These are phyloP conservation scores for Thalassiosira livingstoniorum DNA, from an alignment of 352 stramenopile genomes.

Conservation along the genomic window DNA sequence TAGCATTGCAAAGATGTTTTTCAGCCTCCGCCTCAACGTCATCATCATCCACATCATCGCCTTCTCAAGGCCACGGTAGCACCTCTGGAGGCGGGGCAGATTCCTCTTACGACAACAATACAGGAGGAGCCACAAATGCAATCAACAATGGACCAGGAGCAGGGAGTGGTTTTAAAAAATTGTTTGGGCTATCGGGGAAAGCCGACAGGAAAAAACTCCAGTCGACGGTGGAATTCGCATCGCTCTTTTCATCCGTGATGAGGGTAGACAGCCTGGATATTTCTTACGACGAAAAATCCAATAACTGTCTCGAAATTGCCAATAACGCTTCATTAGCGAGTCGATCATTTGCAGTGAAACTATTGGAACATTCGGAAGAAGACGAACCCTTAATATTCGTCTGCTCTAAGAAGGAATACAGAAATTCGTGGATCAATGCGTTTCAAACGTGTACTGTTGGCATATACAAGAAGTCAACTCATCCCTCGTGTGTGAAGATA, in stretches of 20 bases:
- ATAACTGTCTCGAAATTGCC: no score
- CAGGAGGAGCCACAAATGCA: no score
- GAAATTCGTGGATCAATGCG: slow-evolving; percentile 12
- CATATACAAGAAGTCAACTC: slow-evolving; percentile 19
- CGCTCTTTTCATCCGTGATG: slow-evolving; percentile 27
- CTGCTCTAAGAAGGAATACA: background rate
- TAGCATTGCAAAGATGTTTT: no score
- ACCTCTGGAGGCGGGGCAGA: no score
- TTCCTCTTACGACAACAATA: no score
- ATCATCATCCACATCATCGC: no score
- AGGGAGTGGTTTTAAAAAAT: slow-evolving; percentile 15
- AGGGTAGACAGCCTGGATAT: slow-evolving; percentile 31
- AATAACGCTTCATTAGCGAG: no score
- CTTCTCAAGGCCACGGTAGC: no score
- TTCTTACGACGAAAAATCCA: slow-evolving; percentile 16
- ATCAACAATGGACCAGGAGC: no score
- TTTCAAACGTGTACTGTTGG: background rate
- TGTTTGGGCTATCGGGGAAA: slow-evolving; percentile 14
- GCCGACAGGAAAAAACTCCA: background rate
- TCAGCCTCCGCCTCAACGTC: no score
- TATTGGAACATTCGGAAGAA: slow-evolving; percentile 15
- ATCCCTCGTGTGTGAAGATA: slow-evolving; percentile 10
- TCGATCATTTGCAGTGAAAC: slow-evolving; percentile 33
- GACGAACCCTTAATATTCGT: slow-evolving; percentile 29
- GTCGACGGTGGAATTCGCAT: slow-evolving; percentile 27